Conservation (phyloP, 129 eudicot species). For the Saposhnikovia divaricata region DNA sequence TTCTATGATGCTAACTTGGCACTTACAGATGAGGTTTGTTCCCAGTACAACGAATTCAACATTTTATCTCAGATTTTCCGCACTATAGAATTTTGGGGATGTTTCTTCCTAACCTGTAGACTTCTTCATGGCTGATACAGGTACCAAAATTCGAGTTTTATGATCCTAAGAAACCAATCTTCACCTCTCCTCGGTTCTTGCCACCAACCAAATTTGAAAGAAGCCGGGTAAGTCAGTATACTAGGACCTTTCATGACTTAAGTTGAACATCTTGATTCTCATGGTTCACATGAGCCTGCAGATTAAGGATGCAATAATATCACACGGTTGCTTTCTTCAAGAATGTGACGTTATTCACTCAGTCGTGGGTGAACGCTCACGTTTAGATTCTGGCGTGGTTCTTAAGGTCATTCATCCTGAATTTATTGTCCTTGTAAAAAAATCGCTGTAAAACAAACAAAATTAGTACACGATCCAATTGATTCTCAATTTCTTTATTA, state of each 20-base stretch:
- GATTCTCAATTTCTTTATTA: not conserved
- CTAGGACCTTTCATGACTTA: not conserved
- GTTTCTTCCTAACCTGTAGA: not conserved
- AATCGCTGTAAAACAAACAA: not conserved
- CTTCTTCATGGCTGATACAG: slow-evolving; percentile 31
- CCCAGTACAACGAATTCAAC: not conserved
- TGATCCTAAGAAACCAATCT: slow-evolving; percentile 91
- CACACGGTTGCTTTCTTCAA: slow-evolving; percentile 92
- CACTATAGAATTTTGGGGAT: not conserved
- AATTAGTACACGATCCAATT: not conserved
- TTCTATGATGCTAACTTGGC: slow-evolving; percentile 94
- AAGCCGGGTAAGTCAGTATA: slow-evolving; percentile 47
- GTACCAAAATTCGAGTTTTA: slow-evolving; percentile 79
- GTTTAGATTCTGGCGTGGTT: slow-evolving; percentile 85
- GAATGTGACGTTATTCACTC: slow-evolving; percentile 85
- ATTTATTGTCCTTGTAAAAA: not conserved
- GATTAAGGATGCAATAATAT: slow-evolving; percentile 88
- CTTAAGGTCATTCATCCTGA: slow-evolving; percentile 49
- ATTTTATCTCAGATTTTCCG: not conserved
- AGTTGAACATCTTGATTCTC: not conserved
- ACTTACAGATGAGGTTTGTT: slow-evolving; percentile 72
- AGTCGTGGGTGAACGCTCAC: slow-evolving; percentile 93
- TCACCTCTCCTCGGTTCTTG: slow-evolving; percentile 86
- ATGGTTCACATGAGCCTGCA: slow-evolving; percentile 20
- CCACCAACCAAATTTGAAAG: slow-evolving; percentile 92